phyloP scores from a whole-genome alignment of 192 early-diverging fungal species.

The Neocallimastix lanati region DNA sequence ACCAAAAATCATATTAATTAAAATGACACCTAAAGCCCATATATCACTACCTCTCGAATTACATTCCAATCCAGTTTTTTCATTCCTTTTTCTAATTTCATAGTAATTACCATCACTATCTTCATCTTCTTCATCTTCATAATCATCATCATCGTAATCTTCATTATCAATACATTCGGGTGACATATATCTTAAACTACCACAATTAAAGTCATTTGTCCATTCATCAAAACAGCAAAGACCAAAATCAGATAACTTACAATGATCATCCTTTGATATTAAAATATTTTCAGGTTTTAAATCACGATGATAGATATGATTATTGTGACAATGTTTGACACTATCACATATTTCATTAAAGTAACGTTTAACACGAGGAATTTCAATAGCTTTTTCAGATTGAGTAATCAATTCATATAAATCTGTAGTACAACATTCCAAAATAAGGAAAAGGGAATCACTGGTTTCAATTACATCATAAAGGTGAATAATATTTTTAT shows the following conservation, averaged over 20 bases:
- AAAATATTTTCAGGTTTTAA: slow-evolving; percentile 56
- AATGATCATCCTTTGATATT: background rate
- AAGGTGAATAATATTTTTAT: slow-evolving; percentile 69
- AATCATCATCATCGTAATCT: background rate
- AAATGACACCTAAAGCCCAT: background rate
- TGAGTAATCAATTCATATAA: background rate
- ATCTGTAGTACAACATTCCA: slow-evolving; percentile 85
- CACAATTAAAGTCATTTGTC: slow-evolving; percentile 72
- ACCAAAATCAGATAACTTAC: background rate
- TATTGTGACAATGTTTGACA: slow-evolving; percentile 55
- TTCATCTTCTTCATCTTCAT: background rate
- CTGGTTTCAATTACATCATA: slow-evolving; percentile 80
- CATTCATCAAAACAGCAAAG: slow-evolving; percentile 24
- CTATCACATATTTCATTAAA: slow-evolving; percentile 48
- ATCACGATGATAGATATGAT: slow-evolving; percentile 78
- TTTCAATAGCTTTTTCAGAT: background rate
- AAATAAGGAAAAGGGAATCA: slow-evolving; percentile 73
- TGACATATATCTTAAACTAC: slow-evolving; percentile 73
- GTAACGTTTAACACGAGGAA: background rate
- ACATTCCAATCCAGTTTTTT: background rate
- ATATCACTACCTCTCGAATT: background rate
- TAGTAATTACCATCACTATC: background rate
- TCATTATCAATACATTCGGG: slow-evolving; percentile 27
- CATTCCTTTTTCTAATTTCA: background rate
- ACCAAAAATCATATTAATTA: background rate